phyloP scores from a whole-genome alignment of 2,329 filamentous ascomycete genomes.

The Talaromyces sp. region DNA sequence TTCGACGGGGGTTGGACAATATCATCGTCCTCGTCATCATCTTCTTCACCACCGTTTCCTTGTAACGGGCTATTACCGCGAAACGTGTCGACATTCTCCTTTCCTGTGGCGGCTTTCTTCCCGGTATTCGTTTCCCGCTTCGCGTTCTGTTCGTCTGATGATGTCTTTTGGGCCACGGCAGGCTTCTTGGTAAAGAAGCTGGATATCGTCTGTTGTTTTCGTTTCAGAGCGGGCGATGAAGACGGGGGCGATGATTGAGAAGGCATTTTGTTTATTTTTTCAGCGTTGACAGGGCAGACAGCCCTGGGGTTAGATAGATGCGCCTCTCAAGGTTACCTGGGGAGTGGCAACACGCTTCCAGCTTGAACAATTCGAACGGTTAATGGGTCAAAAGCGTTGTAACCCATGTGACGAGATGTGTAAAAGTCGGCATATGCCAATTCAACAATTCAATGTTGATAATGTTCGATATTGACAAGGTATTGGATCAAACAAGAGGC shows the following conservation, averaged over 20 bases:
- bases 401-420: background rate
- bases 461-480: background rate
- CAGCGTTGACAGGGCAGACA: background rate
- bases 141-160: slow-evolving; percentile 11
- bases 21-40: slow-evolving; percentile 36
- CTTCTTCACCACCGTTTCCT: slow-evolving; percentile 29
- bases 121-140: slow-evolving; percentile 5
- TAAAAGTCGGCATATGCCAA: background rate
- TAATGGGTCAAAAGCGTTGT: background rate
- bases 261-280: slow-evolving; percentile 20
- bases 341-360: background rate
- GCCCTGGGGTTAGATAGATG: background rate
- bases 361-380: background rate
- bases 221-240: slow-evolving; percentile 29
- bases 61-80: background rate
- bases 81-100: slow-evolving; percentile 13
- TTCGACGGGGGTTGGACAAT: slow-evolving; percentile 38
- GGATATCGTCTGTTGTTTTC: slow-evolving; percentile 67
- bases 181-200: slow-evolving; percentile 71
- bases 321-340: background rate
- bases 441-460: background rate
- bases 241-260: slow-evolving; percentile 29
- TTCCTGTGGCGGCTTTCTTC: slow-evolving; percentile 4
- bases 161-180: slow-evolving; percentile 16
- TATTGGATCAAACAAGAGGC: background rate